Conservation (phyloP, 495 filamentous ascomycete genomes). For the Neurospora intermedia region DNA sequence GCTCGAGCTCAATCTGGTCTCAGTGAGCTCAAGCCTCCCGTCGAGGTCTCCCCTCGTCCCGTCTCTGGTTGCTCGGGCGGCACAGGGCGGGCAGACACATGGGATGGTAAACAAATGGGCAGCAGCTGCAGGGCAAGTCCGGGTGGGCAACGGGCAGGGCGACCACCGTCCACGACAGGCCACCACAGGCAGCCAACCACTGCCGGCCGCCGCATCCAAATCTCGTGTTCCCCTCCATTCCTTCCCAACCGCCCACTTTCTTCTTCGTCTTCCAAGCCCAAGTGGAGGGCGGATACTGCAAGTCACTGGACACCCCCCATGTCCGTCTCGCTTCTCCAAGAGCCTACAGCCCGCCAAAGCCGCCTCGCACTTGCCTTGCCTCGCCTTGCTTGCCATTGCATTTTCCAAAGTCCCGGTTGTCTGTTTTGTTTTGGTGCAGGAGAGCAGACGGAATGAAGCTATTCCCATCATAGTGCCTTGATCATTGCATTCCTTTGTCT, state of each 20-base stretch:
- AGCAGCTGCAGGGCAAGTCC: not conserved
- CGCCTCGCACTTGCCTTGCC: not conserved
- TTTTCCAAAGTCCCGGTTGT: not conserved
- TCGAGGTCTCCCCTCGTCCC: not conserved
- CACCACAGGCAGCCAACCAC: not conserved
- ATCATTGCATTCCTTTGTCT: not conserved
- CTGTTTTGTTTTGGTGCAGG: not conserved
- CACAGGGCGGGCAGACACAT: not conserved
- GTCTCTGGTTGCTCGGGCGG: not conserved
- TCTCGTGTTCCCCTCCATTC: not conserved
- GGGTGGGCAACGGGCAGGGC: not conserved
- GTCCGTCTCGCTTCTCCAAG: not conserved
- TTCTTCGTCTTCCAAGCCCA: not conserved
- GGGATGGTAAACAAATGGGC: not conserved
- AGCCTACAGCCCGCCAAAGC: not conserved
- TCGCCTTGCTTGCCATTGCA: not conserved
- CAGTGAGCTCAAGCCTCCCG: not conserved
- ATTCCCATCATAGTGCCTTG: slow-evolving; percentile 1
- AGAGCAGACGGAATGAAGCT: not conserved
- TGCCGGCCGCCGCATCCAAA: not conserved
- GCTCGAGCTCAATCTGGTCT: not conserved
- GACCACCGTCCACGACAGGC: not conserved
- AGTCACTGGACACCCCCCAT: not conserved
- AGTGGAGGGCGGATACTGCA: not conserved
- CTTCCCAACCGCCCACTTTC: not conserved